These are phyloP conservation scores for Xylaria sp. DNA, from an alignment of 2,329 filamentous ascomycete genomes.

Conservation along the genomic window DNA sequence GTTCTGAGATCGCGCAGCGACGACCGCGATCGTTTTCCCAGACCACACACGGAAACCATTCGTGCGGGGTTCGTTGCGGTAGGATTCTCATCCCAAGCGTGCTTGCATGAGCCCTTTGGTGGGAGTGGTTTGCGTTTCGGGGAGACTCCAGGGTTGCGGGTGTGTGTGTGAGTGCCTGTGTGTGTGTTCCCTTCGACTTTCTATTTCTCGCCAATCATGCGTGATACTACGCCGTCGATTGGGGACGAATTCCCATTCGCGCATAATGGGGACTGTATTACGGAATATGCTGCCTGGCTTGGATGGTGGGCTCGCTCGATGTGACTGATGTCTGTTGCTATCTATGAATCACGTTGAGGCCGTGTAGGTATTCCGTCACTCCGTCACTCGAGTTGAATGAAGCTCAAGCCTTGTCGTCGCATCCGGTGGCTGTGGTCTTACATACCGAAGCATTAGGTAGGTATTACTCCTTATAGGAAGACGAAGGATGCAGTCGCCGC, in stretches of 20 bases:
- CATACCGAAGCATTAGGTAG: not conserved
- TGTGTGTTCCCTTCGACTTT: too few relatives aligned
- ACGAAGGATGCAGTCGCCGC: too few relatives aligned
- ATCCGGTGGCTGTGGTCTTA: not conserved
- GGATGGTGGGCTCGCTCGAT: too few relatives aligned
- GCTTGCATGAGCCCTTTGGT: not conserved
- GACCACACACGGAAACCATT: not conserved
- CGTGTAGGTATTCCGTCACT: too few relatives aligned
- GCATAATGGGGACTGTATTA: too few relatives aligned
- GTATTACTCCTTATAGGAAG: not conserved
- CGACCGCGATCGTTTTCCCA: not conserved
- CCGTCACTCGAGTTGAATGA: too few relatives aligned
- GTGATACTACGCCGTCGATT: not conserved
- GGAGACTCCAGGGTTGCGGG: not conserved
- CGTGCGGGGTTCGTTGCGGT: constrained; percentile 1
- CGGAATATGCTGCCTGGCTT: too few relatives aligned
- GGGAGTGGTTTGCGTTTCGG: not conserved
- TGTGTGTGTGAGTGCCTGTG: not conserved
- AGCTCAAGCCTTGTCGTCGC: not conserved
- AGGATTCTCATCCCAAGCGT: not conserved
- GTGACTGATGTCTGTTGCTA: too few relatives aligned
- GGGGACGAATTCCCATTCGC: not conserved
- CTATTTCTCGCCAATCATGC: not conserved
- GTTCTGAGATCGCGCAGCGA: not conserved
- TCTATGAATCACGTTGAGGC: too few relatives aligned